phyloP scores from a whole-genome alignment of 2,329 filamentous ascomycete genomes.

The Nannizziopsis arthrosporioides region DNA sequence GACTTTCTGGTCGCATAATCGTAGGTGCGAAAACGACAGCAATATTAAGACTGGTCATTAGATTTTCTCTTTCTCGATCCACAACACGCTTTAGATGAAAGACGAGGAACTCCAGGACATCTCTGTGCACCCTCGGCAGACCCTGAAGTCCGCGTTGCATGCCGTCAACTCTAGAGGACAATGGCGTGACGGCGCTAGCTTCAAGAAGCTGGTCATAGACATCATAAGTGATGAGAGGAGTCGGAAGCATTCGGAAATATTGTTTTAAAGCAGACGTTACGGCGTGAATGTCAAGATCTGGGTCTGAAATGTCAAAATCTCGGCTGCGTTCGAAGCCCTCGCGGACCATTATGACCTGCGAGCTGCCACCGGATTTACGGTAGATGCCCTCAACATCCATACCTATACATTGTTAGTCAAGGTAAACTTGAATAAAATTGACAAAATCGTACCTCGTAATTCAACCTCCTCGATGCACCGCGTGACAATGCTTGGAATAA shows the following conservation, averaged over 20 bases:
- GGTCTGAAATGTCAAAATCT: conserved; percentile 86
- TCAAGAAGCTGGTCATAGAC: conserved; percentile 84
- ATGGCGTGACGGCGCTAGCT: conserved; percentile 48
- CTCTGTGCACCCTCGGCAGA: conserved; percentile 71
- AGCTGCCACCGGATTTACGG: conserved; percentile 87
- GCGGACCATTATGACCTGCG: conserved; percentile 79
- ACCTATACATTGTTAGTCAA: conserved; percentile 24
- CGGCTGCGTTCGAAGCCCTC: conserved; percentile 72
- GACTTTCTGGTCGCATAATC: conserved; percentile 81
- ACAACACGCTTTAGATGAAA: conserved; percentile 87
- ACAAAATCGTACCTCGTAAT: conserved; percentile 50
- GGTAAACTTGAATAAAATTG: neutral
- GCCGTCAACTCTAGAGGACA: conserved; percentile 56
- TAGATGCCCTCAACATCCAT: conserved; percentile 98
- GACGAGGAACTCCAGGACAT: conserved; percentile 85
- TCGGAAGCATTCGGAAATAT: conserved; percentile 88
- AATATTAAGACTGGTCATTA: conserved; percentile 94
- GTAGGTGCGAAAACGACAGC: conserved; percentile 96
- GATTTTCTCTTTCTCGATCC: conserved; percentile 66
- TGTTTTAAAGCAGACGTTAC: conserved; percentile 94
- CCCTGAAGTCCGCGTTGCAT: conserved; percentile 63
- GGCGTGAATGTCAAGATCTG: conserved; percentile 86
- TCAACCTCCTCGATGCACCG: conserved; percentile 97
- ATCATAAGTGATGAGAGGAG: conserved; percentile 79
- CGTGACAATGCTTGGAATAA: conserved; percentile 81